Evolutionary conservation across 352 stramenopile genomes (phyloP), one percentile per base, ranked within the genome.

Genomic region (Pythium graminicola): DNA sequence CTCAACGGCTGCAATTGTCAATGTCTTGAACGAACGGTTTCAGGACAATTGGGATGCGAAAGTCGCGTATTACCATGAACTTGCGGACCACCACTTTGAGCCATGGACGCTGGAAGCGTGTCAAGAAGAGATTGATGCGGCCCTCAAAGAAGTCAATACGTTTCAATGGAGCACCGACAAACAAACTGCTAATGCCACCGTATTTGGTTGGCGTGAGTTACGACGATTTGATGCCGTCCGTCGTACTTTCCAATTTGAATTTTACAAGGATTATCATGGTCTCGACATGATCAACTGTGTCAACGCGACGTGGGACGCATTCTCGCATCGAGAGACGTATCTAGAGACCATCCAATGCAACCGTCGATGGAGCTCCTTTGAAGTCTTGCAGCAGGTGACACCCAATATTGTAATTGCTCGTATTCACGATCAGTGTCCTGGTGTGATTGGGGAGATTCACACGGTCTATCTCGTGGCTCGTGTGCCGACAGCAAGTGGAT

Each of bases 181-280:
- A 2, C 9, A 38, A n/a, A 16, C 28, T 9, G 24, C 31, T 6
- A 41, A 41, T 3, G 13, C 38, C 27, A 50, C 20, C 10, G 50
- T 58, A 22, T 36, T 50, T 19, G 50, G 50, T 2, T 58, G 50
- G 50, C 39, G 50, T 20, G 50, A 50, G 13, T n/a, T 29, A 10
- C 50, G 50, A 6, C 50, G 50, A 2, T 7, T 58, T 5, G n/a
- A 43, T 6, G 2, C 40, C 1, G 6, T n/a, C 1, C 3, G 19
- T 2, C 16, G 13, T 2, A 23, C 22, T 3, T 31, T 58, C 10
- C 50, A 58, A n/a, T 58, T 58, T 32, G 48, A 32, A n/a, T 41
- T 41, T n/a, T 41, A 41, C 33, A 41, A 41, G 33, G 20, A 11
- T 4, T 41, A 22, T 19, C 22, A 17, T 27, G 41, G 41, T 1